A percentile compares a stretch with the other conserved stretches of the same genome.
Conservation (phyloP, 805 yeast species). For the Candida quercuum region DNA sequence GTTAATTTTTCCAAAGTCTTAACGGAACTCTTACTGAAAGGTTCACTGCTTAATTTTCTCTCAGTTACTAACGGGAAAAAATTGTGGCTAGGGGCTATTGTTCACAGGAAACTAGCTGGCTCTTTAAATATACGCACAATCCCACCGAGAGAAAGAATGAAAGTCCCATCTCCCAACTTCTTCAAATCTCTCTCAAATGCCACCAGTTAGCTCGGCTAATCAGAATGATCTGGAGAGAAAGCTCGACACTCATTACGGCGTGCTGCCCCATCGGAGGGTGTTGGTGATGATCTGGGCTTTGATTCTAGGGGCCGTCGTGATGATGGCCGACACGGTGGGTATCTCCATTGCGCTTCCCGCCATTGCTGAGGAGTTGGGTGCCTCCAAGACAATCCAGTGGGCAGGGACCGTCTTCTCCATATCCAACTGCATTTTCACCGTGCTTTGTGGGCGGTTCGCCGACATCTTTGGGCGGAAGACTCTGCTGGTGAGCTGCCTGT, state of each 20-base stretch:
- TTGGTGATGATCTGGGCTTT: conserved; percentile 1
- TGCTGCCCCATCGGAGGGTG: conserved; percentile 3
- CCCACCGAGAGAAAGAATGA: too few relatives aligned
- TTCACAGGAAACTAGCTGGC: too few relatives aligned
- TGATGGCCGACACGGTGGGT: conserved; percentile 38
- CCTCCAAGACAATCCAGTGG: conserved; percentile 49
- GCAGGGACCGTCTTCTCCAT: conserved; percentile 50
- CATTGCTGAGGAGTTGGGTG: conserved; percentile 40
- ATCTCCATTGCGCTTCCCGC: conserved; percentile 42
- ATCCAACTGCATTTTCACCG: conserved; percentile 48
- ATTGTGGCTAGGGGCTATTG: too few relatives aligned
- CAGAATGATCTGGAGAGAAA: conserved; percentile 3
- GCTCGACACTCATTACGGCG: conserved; percentile 6
- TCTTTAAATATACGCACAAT: too few relatives aligned
- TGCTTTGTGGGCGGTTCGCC: conserved; percentile 46
- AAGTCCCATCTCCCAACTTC: too few relatives aligned
- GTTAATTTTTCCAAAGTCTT: too few relatives aligned
- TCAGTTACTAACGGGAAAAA: too few relatives aligned
- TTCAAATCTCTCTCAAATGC: conserved; percentile 3
- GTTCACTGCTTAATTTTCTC: too few relatives aligned
- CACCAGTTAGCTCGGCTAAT: conserved; percentile 6
- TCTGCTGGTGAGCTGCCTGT: conserved; percentile 34
- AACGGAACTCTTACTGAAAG: too few relatives aligned
- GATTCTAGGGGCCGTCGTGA: conserved; percentile 2
- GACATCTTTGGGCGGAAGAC: conserved; percentile 52